Evolutionary conservation across 2,329 filamentous ascomycete genomes (phyloP), one percentile per base, ranked within the genome.

Genomic region (Beauveria pseudobassiana): DNA sequence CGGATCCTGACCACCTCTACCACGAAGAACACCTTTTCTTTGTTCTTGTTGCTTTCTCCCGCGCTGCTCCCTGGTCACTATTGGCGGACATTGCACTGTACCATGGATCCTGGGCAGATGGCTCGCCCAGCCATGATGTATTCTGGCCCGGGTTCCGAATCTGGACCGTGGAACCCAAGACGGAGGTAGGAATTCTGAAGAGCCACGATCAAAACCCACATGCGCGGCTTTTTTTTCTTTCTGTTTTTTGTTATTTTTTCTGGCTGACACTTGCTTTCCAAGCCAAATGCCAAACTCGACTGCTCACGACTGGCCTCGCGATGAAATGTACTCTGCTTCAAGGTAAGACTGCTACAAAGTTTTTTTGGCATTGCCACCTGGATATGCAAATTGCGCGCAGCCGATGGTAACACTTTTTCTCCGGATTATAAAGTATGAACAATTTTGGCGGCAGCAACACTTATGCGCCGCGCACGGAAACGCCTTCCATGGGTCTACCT

Each of bases 401-500:
- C 28, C 50, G n/a, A 54, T 61, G 18, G 50, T 61, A 61, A 61
- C 59, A 48, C 43, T 55, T 40, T 54, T 16, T 42, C 45, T 34
- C 14, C 10, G 53, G 18, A 38, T 40, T n/a, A n/a, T 58, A 5
- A 51, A 62, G 53, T 53, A 51, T 58, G 28, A 62, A 58, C 40
- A 57, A 38, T 6, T 62, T 52, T 48, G 53, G 48, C 34, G 38
- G 40, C n/a, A 48, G 60, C 24, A 62, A 58, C 40, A 62, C 60
- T 6, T 62, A 58, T 38, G 45, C 60, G 38, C 60, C 73, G 59
- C 76, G 76, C 67, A 67, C 73, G 51, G 74, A 81, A 61, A 69
- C 74, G 62, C 66, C 75, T 59, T 76, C 77, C 63, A 67, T 75
- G 63, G 67, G 73, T 49, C 69, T 74, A 46, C 68, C 77, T 40